Percentiles rank a stretch among this genome's conserved stretches.
These are phyloP conservation scores for Nepenthes alata DNA, from an alignment of 179 eudicot genomes.

Conservation along the genomic window DNA sequence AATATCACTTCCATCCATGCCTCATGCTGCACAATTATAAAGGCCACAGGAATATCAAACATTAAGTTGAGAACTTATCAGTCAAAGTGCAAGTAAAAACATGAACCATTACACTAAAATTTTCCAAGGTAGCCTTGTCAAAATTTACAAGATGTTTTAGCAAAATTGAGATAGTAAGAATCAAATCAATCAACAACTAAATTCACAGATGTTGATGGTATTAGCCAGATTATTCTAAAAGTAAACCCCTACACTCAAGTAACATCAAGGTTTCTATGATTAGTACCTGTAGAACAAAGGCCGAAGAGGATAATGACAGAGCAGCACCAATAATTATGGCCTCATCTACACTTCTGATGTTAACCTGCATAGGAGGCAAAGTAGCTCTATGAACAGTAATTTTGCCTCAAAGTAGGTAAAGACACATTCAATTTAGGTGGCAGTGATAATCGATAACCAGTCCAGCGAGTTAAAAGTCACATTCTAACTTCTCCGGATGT, in stretches of 20 bases:
- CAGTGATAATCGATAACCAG: no score
- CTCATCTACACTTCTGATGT: constrained; percentile 89
- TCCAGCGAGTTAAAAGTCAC: no score
- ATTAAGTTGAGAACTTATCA: no score
- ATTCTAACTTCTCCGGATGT: no score
- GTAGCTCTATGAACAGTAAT: background rate
- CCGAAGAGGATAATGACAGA: constrained; percentile 91
- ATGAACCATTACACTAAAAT: no score
- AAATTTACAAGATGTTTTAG: no score
- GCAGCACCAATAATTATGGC: constrained; percentile 98
- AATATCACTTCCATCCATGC: no score
- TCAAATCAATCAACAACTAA: background rate
- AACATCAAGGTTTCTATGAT: background rate
- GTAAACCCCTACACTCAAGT: background rate
- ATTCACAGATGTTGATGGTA: background rate
- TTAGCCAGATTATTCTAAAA: background rate
- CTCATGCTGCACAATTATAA: no score
- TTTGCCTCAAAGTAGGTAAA: background rate
- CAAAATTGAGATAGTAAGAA: no score
- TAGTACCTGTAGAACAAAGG: constrained; percentile 93
- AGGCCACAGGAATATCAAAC: no score
- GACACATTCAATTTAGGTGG: background rate
- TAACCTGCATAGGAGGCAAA: constrained; percentile 48
- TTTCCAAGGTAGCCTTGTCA: no score
- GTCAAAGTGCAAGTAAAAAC: no score